These are phyloP conservation scores for Oryza meyeriana DNA, from an alignment of 176 grass and related monocot genomes.

Conservation along the genomic window DNA sequence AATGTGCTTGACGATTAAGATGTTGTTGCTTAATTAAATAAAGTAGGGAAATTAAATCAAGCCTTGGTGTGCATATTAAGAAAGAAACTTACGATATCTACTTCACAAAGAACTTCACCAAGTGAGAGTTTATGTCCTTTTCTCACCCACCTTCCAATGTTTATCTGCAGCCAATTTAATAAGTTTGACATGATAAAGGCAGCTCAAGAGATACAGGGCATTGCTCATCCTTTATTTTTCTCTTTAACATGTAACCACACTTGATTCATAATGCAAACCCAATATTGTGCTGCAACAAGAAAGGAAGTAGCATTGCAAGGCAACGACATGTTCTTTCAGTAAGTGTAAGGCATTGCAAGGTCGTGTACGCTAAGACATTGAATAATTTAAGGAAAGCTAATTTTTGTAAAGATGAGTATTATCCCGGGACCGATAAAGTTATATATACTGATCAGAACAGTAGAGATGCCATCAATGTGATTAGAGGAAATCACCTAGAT, in stretches of 20 bases:
- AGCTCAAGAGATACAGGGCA: not conserved
- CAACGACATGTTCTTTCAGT: too few relatives aligned
- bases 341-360: too few relatives aligned
- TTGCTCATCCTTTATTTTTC: slow-evolving; percentile 4
- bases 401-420: too few relatives aligned
- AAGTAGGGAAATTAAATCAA: not conserved
- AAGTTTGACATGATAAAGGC: not conserved
- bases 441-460: too few relatives aligned
- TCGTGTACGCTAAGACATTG: too few relatives aligned
- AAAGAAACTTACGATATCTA: slow-evolving; percentile 79
- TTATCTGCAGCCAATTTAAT: slow-evolving; percentile 55
- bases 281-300: slow-evolving; percentile 93
- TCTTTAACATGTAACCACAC: slow-evolving; percentile 79
- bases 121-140: slow-evolving; percentile 86
- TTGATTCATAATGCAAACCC: slow-evolving; percentile 85
- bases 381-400: too few relatives aligned
- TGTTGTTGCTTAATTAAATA: not conserved
- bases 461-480: too few relatives aligned
- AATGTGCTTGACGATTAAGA: slow-evolving; percentile 5
- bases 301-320: slow-evolving; percentile 51
- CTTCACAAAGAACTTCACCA: slow-evolving; percentile 93
- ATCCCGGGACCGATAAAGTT: too few relatives aligned
- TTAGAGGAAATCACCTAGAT: too few relatives aligned
- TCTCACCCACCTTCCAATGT: slow-evolving; percentile 93
- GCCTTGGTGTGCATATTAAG: not conserved